Evolutionary conservation across 148 eudicot species (phyloP), one percentile per base, ranked within the genome.

Genomic region (Heliosperma pusillum): DNA sequence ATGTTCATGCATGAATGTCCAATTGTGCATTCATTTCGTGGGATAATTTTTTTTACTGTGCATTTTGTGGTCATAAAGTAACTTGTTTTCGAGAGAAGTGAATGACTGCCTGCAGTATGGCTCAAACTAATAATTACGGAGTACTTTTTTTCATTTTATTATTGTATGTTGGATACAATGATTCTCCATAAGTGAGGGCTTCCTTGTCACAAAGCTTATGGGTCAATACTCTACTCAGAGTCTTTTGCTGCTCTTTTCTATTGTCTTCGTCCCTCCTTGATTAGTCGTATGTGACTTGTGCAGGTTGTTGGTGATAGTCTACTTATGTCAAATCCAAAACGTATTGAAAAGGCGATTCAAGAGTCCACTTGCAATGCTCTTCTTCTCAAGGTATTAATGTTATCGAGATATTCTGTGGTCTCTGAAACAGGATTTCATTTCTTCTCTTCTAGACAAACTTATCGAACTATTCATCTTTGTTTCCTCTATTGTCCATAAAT

Each of bases 271-370:
- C 67, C 20, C n/a, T 24, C 25, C 59, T 27, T 73, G 67, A 69
- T 76, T 58, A 80, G 10, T 73, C 70, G 11, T 7, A 52, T 77
- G 50, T 80, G 58, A 27, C 50, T 71, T 83, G 52, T 85, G 82
- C 87, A 94, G 98, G 98, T 94, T 80, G 96, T 89, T 33, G 96
- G 98, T 67, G 97, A 85, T 89, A 91, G 90, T 76, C 77, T 94
- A 29, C 77, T 94, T 83, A 90, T 88, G 93, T 94, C 98, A 66
- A 90, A 87, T 83, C 91, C 96, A 70, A 91, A 94, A 72, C 89
- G 96, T 65, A 90, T 94, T 45, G 97, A 94, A 76, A 94, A 74
- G 85, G 98, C 98, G 22, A 86, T 89, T 70, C 86, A 77, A 77
- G 98, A 92, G 80, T 79, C 86, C 64, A 85, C 98, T 76, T 94